Percentiles rank a stretch among this genome's conserved stretches.
phyloP scores from a whole-genome alignment of 2,329 filamentous ascomycete species.

The Elsinoe arachidis region DNA sequence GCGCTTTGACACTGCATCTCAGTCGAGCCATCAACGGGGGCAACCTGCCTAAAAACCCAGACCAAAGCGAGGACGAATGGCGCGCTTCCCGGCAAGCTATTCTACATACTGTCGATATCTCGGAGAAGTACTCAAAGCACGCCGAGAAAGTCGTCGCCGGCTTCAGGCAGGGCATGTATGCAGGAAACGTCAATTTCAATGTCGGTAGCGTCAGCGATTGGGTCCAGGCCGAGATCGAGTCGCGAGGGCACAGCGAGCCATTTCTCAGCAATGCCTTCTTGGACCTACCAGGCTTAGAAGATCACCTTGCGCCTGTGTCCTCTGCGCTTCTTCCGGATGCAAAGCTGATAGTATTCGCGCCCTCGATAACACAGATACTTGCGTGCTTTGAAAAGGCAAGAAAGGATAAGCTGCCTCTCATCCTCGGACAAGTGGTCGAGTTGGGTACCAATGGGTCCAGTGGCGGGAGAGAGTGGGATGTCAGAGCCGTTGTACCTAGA shows the following conservation, averaged over 20 bases:
- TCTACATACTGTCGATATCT: constrained; percentile 66
- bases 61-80: constrained; percentile 34
- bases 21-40: constrained; percentile 67
- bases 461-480: constrained; percentile 56
- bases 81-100: constrained; percentile 50
- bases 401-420: constrained; percentile 46
- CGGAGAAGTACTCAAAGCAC: constrained; percentile 51
- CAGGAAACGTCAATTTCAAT: constrained; percentile 64
- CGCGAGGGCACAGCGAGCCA: constrained; percentile 34
- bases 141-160: constrained; percentile 57
- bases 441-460: constrained; percentile 41
- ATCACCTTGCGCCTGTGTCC: constrained; percentile 42
- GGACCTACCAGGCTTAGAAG: constrained; percentile 59
- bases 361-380: constrained; percentile 69
- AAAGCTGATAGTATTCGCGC: constrained; percentile 61
- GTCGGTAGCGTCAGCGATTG: constrained; percentile 57
- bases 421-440: constrained; percentile 53
- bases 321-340: constrained; percentile 57
- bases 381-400: constrained; percentile 51
- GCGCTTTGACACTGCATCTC: constrained; percentile 65
- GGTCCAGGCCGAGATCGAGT: constrained; percentile 45
- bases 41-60: constrained; percentile 47
- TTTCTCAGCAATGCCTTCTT: constrained; percentile 66
- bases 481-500: constrained; percentile 43
- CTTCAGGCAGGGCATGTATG: constrained; percentile 64